Evolutionary conservation across 768 basidiomycete genomes (phyloP).

Genomic region (Coprinopsis cinerea): DNA sequence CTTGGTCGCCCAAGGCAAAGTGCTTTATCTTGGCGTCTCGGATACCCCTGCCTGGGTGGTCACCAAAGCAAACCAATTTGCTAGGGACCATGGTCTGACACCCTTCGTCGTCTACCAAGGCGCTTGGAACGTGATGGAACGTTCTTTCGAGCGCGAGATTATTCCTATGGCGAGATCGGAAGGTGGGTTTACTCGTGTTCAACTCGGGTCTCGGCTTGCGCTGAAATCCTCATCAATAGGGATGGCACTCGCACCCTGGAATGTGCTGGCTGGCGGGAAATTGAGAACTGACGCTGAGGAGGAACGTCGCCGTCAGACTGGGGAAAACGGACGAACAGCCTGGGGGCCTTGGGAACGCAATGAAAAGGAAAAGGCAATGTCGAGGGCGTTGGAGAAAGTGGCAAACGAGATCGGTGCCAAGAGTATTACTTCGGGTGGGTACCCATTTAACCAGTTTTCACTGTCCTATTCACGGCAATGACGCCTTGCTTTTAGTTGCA

Average conservation of each 20-base stretch:
- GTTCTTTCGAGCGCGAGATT: conserved; percentile 48
- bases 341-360: conserved; percentile 37
- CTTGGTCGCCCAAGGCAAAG: conserved; percentile 46
- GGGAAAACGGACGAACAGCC: conserved; percentile 35
- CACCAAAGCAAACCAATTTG: conserved; percentile 41
- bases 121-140: conserved; percentile 31
- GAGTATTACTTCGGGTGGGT: conserved; percentile 40
- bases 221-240: conserved; percentile 13
- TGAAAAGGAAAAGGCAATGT: conserved; percentile 36
- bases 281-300: conserved; percentile 49
- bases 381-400: conserved; percentile 42
- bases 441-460: neutral
- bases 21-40: conserved; percentile 39
- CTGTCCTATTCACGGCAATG: no score
- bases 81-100: conserved; percentile 37
- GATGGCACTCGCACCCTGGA: conserved; percentile 30
- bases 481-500: conserved; percentile 39
- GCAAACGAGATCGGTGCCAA: conserved; percentile 44
- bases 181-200: conserved; percentile 25
- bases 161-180: conserved; percentile 36
- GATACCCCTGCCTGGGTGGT: conserved; percentile 44
- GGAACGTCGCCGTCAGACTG: conserved; percentile 19
- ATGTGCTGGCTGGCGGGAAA: conserved; percentile 33
- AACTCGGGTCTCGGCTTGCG: conserved; percentile 18
- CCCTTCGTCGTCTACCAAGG: conserved; percentile 52